Conservation (phyloP, 805 yeast species). For the Debaryomyces hansenii region DNA sequence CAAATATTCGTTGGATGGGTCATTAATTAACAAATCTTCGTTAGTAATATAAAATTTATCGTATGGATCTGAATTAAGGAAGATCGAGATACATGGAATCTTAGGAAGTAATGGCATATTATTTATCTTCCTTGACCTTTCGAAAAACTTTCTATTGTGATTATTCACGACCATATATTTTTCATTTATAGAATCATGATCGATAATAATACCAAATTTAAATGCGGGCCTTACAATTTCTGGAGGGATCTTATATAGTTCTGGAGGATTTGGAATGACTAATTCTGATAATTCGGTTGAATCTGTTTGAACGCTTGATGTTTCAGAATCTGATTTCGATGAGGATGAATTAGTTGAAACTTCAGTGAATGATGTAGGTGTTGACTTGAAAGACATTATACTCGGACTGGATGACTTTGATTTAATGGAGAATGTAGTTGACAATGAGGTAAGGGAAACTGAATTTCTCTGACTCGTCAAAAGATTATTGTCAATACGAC, state of each 20-base stretch:
- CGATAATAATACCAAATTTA: slow-evolving; percentile 46
- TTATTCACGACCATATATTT: slow-evolving; percentile 24
- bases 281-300: slow-evolving; percentile 2
- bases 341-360: slow-evolving; percentile 29
- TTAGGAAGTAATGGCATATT: slow-evolving; percentile 21
- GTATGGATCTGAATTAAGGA: slow-evolving; percentile 31
- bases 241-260: slow-evolving; percentile 42
- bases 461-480: slow-evolving; percentile 23
- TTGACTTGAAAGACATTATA: slow-evolving; percentile 35
- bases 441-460: slow-evolving; percentile 35
- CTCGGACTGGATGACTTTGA: slow-evolving; percentile 41
- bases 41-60: slow-evolving; percentile 29
- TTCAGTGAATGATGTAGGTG: slow-evolving; percentile 37
- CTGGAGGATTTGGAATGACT: slow-evolving; percentile 27
- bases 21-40: slow-evolving; percentile 22
- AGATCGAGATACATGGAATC: slow-evolving; percentile 31
- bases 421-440: slow-evolving; percentile 29
- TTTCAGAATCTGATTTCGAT: slow-evolving; percentile 28
- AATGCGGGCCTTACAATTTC: slow-evolving; percentile 46
- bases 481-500: background rate
- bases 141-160: slow-evolving; percentile 1
- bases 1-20: slow-evolving; percentile 6
- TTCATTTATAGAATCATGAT: slow-evolving; percentile 40
- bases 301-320: slow-evolving; percentile 6
- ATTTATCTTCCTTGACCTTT: background rate